Evolutionary conservation across 495 filamentous ascomycete genomes (phyloP).

Genomic region (Cercophora scortea): DNA sequence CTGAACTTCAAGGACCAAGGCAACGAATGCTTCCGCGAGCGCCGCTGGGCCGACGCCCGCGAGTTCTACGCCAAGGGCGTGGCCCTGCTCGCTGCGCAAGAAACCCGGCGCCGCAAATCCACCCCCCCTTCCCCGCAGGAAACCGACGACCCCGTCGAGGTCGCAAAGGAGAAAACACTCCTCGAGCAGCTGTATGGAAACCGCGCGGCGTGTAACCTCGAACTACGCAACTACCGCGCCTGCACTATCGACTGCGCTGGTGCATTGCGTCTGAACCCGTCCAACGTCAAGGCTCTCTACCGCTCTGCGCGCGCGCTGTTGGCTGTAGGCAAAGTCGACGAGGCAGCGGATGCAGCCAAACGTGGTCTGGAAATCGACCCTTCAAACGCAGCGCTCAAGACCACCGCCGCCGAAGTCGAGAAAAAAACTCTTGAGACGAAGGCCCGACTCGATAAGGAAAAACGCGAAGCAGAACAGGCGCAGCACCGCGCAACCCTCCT

Average conservation of each 20-base stretch:
- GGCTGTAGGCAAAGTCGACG: constrained; percentile 60
- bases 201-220: constrained; percentile 76
- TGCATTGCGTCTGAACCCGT: constrained; percentile 68
- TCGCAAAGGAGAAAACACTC: constrained; percentile 47
- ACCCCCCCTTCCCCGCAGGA: constrained; percentile 30
- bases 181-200: constrained; percentile 77
- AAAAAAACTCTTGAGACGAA: constrained; percentile 28
- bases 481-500: constrained; percentile 52
- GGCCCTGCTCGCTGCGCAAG: constrained; percentile 52
- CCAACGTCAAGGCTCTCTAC: constrained; percentile 83
- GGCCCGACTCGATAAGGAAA: constrained; percentile 35
- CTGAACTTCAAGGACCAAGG: constrained; percentile 77
- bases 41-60: constrained; percentile 73
- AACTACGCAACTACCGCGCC: constrained; percentile 66
- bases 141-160: constrained; percentile 33
- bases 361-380: constrained; percentile 65
- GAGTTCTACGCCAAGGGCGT: constrained; percentile 88
- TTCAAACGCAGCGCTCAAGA: constrained; percentile 45
- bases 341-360: constrained; percentile 67
- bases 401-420: constrained; percentile 46
- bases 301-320: constrained; percentile 69
- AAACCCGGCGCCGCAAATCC: constrained; percentile 28
- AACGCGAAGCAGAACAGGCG: constrained; percentile 39
- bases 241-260: constrained; percentile 74
- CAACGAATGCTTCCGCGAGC: constrained; percentile 73